phyloP scores from a whole-genome alignment of 164 flowering plant genomes.

The Macadamia tetraphylla region DNA sequence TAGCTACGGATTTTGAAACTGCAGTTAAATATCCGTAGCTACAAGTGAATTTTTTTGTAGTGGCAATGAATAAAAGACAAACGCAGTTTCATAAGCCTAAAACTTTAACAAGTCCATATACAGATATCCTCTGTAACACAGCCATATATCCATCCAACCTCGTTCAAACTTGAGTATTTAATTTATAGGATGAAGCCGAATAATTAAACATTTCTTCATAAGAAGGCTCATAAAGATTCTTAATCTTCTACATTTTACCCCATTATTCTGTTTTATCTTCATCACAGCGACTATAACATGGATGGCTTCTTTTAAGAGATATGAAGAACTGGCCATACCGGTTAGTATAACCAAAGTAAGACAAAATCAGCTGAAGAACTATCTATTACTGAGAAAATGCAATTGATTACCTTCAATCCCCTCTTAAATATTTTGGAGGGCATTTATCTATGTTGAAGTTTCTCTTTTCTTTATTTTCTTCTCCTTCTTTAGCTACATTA shows the following conservation, averaged over 20 bases:
- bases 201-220: background rate
- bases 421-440: conserved; percentile 42
- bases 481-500: conserved; percentile 27
- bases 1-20: no score
- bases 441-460: conserved; percentile 49
- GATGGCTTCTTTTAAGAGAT: conserved; percentile 62
- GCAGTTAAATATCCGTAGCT: no score
- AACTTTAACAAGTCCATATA: conserved; percentile 28
- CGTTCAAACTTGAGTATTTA: conserved; percentile 7
- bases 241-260: background rate
- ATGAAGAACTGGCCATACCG: conserved; percentile 29
- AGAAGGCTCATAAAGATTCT: background rate
- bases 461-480: conserved; percentile 44
- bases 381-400: background rate
- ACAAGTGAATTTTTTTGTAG: no score
- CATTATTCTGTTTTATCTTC: conserved; percentile 62
- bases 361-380: no score
- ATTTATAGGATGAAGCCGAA: background rate
- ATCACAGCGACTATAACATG: conserved; percentile 78
- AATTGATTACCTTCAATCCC: conserved; percentile 17
- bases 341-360: background rate
- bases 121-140: conserved; percentile 73
- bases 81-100: no score
- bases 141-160: conserved; percentile 86
- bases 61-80: no score